phyloP scores from a whole-genome alignment of 208 protist species.

The Acanthamoeba royreba region DNA sequence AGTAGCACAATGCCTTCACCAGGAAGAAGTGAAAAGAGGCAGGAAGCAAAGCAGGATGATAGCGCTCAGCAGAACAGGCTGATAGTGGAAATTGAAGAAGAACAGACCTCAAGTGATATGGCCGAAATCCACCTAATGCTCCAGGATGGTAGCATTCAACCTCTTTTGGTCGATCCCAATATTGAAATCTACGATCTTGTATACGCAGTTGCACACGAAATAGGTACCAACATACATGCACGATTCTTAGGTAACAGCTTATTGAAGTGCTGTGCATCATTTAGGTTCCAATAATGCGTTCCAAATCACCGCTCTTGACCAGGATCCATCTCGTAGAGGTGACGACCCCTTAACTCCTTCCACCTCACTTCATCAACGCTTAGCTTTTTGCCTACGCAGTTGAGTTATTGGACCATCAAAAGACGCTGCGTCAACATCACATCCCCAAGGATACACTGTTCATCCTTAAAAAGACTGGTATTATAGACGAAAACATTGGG shows the following conservation, averaged over 20 bases:
- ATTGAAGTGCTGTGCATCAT: too few species aligned
- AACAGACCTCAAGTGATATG: neutral
- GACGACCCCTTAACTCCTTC: neutral
- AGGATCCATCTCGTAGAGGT: neutral
- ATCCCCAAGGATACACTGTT: neutral
- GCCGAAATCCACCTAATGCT: neutral
- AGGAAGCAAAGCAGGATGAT: neutral
- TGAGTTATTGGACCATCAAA: constrained; percentile 24
- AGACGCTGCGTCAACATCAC: neutral
- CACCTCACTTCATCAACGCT: neutral
- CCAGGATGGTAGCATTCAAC: constrained; percentile 2
- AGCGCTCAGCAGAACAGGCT: neutral
- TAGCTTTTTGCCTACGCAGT: neutral
- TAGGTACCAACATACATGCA: neutral
- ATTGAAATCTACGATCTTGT: constrained; percentile 30
- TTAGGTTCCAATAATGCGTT: neutral
- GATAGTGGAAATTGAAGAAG: neutral
- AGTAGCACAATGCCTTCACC: too few species aligned
- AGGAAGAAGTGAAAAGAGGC: neutral
- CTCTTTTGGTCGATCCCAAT: neutral
- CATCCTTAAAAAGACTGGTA: constrained; percentile 15
- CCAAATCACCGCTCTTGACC: neutral
- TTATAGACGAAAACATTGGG: neutral
- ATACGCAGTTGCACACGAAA: neutral
- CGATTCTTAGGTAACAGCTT: neutral